These are phyloP conservation scores for Bryoerythrophyllum caledonicum DNA, from an alignment of 225 moss, liverwort and hornwort species.

Conservation along the genomic window DNA sequence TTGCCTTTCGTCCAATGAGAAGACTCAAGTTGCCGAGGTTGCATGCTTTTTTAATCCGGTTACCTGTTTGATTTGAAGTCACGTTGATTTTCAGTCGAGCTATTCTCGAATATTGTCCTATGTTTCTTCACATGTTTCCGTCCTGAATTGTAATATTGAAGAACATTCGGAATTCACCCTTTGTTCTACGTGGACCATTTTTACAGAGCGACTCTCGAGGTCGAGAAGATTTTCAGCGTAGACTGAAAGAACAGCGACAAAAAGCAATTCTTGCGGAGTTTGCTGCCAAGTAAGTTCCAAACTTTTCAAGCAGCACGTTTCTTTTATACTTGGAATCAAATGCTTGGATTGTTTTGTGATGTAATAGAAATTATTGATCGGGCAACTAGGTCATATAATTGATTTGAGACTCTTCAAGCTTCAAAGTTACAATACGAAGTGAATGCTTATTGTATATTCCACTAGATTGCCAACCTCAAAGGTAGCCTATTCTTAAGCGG, in stretches of 20 bases:
- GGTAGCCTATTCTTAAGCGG: not conserved
- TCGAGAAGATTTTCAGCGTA: constrained; percentile 66
- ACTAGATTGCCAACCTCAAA: not conserved
- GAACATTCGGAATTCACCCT: constrained; percentile 6
- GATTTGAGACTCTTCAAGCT: not conserved
- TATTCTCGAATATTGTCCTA: not conserved
- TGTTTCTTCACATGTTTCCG: not conserved
- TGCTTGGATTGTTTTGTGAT: not conserved
- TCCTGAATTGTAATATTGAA: not conserved
- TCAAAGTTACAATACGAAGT: not conserved
- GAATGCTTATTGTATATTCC: not conserved
- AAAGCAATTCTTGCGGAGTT: constrained; percentile 83
- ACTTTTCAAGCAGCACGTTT: not conserved
- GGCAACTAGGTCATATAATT: not conserved
- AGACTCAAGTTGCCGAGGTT: constrained; percentile 46
- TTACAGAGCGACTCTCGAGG: constrained; percentile 31
- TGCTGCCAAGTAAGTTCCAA: constrained; percentile 69
- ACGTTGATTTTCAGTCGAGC: not conserved
- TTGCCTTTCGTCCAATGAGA: constrained; percentile 42
- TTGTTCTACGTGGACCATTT: not conserved
- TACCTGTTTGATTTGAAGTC: not conserved
- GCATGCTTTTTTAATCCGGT: constrained; percentile 13
- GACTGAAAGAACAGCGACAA: constrained; percentile 74
- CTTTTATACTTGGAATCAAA: not conserved
- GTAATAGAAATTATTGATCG: not conserved